These are phyloP conservation scores for Trichosporon asahii DNA, from an alignment of 1,284 basidiomycete genomes.

Conservation along the genomic window DNA sequence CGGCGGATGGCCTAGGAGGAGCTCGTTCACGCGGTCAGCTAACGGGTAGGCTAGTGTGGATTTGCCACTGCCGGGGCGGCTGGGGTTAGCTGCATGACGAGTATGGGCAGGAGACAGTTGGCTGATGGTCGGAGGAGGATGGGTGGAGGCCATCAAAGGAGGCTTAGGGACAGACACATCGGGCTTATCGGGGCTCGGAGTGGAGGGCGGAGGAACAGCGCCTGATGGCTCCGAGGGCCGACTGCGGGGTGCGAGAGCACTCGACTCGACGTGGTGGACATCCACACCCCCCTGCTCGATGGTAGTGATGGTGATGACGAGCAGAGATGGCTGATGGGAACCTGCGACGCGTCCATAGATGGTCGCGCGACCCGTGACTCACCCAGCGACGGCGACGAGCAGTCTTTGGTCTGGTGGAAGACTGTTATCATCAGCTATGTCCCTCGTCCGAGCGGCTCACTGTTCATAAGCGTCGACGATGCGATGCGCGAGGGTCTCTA, in stretches of 20 bases:
- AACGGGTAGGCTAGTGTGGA: slow-evolving; percentile 53
- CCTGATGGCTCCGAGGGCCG: background rate
- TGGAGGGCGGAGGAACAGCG: background rate
- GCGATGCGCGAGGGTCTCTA: slow-evolving; percentile 22
- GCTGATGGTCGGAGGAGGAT: background rate
- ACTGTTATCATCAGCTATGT: slow-evolving; percentile 44
- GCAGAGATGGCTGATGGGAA: background rate
- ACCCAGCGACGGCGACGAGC: slow-evolving; percentile 58
- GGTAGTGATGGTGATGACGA: background rate
- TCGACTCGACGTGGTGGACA: background rate
- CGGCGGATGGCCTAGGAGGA: slow-evolving; percentile 24
- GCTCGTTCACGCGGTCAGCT: slow-evolving; percentile 43
- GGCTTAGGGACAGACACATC: background rate
- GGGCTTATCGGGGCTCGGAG: background rate
- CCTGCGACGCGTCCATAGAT: too few relatives aligned
- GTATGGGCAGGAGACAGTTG: too few relatives aligned
- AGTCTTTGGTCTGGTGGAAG: slow-evolving; percentile 58
- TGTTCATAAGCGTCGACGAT: slow-evolving; percentile 17
- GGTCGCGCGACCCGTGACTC: slow-evolving; percentile 13
- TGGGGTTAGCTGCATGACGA: background rate
- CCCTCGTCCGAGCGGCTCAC: background rate
- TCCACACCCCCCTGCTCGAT: background rate
- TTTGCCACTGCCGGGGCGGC: slow-evolving; percentile 55
- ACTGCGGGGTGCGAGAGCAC: background rate
- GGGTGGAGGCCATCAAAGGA: background rate